Base-by-base conservation (phyloP, 345 rosid genomes). In the Gynandropsis gynandra region DNA sequence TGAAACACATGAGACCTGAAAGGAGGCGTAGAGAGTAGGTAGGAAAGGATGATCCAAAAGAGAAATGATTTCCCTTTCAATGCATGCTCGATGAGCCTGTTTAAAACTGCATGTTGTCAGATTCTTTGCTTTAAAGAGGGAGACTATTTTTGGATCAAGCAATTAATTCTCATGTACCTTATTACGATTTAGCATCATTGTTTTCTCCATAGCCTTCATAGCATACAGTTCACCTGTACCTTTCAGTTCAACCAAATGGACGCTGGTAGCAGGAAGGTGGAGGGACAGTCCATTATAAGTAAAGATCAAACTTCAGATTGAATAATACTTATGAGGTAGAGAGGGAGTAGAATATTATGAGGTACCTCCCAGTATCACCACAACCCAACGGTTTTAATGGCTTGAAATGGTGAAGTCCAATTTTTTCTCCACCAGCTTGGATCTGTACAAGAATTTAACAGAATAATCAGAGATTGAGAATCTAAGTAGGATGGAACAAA, bases 171-270 rank as follows among this genome's bases (percentile, higher is more conserved):
- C 36, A 52, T 51, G 27, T 63, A 87, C 96, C 95, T 92, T 92
- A 68, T 87, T 85, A 44, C 89, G 95, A 69, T 76, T 92, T 69
- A 87, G 64, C 96, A 92, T 82, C 66, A 72, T 54, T 33, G 82
- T 66, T 72, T 87, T 92, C 56, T 92, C 98, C 95, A 92, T 87
- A 68, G 98, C 96, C 76, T 87, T 92, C 96, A 87, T 87, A 38
- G 98, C 96, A 72, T 70, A 92, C 15, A 80, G 56, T 68, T 80
- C 80, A 37, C 89, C 80, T 10, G 93, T 63, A 31, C 77, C 86
- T 68, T 74, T 67, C 64, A 87, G 74, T 66, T 92, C 96, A 72
- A 92, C 98, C 63, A 92, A 68, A 72, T 92, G 98, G 37, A 92
- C 95, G 56, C 98, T 66, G n/a, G n/a, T n/a, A n/a, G n/a, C n/a